Evolutionary conservation across 2,329 filamentous ascomycete species (phyloP).

Genomic region (Xylaria sp.): DNA sequence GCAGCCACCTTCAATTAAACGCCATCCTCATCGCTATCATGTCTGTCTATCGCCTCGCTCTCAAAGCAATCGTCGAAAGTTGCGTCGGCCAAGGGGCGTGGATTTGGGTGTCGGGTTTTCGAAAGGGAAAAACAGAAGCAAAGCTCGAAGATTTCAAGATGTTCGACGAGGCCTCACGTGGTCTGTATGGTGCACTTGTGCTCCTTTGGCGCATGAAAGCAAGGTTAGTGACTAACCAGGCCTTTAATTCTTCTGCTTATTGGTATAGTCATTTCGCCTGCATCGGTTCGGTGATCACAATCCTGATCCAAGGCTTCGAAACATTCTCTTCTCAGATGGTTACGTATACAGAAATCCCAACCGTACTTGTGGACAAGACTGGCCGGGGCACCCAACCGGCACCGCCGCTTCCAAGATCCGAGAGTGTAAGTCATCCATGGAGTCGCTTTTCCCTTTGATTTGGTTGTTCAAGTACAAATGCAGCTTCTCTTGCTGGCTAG

Average conservation of each 20-base stretch:
- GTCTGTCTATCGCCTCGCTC: conserved; percentile 44
- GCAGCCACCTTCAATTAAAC: conserved; percentile 40
- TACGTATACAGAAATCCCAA: conserved; percentile 39
- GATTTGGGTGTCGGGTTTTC: conserved; percentile 47
- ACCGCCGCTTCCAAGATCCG: conserved; percentile 42
- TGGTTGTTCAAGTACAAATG: neutral
- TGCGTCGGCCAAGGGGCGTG: conserved; percentile 47
- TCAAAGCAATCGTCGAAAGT: conserved; percentile 45
- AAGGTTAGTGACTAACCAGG: conserved; percentile 33
- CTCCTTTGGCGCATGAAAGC: conserved; percentile 46
- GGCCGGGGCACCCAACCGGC: conserved; percentile 30
- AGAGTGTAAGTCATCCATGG: conserved; percentile 31
- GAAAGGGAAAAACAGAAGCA: conserved; percentile 41
- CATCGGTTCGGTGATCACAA: conserved; percentile 45
- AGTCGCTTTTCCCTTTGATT: neutral
- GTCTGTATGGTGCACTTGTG: conserved; percentile 43
- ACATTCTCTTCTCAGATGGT: conserved; percentile 49
- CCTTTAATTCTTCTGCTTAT: neutral
- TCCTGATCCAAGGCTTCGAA: conserved; percentile 47
- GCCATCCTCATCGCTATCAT: conserved; percentile 47
- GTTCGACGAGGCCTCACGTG: conserved; percentile 47
- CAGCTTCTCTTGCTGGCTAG: neutral
- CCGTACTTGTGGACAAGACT: conserved; percentile 26
- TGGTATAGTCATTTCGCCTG: conserved; percentile 44
- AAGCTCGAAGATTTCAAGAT: conserved; percentile 47